These are phyloP conservation scores for Nevesoporus exiguus DNA, from an alignment of 768 basidiomycete species.

Conservation along the genomic window DNA sequence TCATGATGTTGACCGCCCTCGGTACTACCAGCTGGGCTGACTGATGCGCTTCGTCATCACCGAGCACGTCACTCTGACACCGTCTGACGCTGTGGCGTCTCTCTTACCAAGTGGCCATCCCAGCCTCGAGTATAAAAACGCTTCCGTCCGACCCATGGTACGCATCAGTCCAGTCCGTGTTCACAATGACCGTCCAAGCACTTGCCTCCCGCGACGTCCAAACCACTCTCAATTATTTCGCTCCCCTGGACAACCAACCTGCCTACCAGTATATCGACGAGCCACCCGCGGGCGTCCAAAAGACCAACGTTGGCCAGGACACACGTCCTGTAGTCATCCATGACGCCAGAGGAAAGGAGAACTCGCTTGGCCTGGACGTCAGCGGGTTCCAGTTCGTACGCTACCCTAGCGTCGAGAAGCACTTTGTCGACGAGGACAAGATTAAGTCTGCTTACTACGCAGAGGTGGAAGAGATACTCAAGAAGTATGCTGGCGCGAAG, in stretches of 20 bases:
- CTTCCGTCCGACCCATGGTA: not conserved
- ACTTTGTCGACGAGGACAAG: constrained; percentile 38
- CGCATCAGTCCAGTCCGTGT: not conserved
- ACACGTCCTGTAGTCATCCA: constrained; percentile 22
- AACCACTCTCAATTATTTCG: constrained; percentile 38
- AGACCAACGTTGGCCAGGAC: constrained; percentile 30
- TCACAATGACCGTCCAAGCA: constrained; percentile 19
- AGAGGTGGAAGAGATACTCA: constrained; percentile 42
- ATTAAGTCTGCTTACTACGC: constrained; percentile 39
- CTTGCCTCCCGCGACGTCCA: constrained; percentile 35
- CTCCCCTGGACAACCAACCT: constrained; percentile 25
- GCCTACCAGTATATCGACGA: constrained; percentile 36
- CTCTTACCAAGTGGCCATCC: not conserved
- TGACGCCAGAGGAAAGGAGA: constrained; percentile 33
- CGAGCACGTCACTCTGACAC: constrained; percentile 7
- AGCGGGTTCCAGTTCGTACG: constrained; percentile 45
- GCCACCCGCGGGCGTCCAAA: constrained; percentile 27
- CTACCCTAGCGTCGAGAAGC: constrained; percentile 34
- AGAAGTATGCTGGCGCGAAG: constrained; percentile 37
- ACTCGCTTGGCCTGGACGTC: constrained; percentile 32
- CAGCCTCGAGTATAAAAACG: constrained; percentile 8
- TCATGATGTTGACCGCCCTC: too few relatives aligned
- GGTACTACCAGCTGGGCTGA: too few relatives aligned
- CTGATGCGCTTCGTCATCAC: constrained; percentile 1
- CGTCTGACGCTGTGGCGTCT: not conserved